Evolutionary conservation across 192 early-diverging fungal species (phyloP).

Genomic region (Coemansia javaensis): DNA sequence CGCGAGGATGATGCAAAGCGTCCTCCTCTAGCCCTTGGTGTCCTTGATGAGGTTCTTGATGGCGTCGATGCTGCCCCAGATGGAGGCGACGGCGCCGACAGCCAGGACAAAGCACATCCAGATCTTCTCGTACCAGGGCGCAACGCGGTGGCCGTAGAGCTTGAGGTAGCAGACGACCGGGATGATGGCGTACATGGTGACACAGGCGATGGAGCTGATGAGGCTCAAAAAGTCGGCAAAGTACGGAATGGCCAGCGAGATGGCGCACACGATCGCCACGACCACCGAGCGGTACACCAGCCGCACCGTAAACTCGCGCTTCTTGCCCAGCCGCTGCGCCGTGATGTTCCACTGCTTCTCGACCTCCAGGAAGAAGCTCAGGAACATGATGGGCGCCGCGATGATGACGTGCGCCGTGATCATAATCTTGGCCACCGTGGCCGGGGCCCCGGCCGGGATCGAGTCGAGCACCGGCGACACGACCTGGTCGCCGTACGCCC

Average conservation of each 20-base stretch:
- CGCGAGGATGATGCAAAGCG: not conserved
- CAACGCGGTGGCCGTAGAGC: conserved; percentile 56
- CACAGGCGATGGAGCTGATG: conserved; percentile 68
- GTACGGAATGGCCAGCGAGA: conserved; percentile 66
- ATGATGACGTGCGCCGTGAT: conserved; percentile 75
- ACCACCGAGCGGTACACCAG: conserved; percentile 53
- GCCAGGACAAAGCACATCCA: conserved; percentile 53
- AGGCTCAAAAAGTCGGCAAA: conserved; percentile 74
- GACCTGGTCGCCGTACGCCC: conserved; percentile 61
- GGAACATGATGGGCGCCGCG: conserved; percentile 71
- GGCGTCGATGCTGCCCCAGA: conserved; percentile 64
- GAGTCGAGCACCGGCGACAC: conserved; percentile 63
- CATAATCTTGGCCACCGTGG: conserved; percentile 62
- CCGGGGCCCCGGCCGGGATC: conserved; percentile 55
- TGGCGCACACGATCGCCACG: conserved; percentile 50
- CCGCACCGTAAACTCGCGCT: conserved; percentile 52
- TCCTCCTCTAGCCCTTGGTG: not conserved
- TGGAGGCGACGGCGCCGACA: conserved; percentile 53
- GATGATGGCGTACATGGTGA: conserved; percentile 65
- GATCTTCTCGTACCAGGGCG: conserved; percentile 38
- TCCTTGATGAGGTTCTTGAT: conserved; percentile 57
- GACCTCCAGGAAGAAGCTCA: conserved; percentile 61
- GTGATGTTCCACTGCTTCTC: conserved; percentile 57
- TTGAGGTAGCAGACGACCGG: conserved; percentile 68
- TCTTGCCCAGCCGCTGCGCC: conserved; percentile 30